phyloP scores from a whole-genome alignment of 2,329 filamentous ascomycete genomes.

The Trichoderma guizhouense region DNA sequence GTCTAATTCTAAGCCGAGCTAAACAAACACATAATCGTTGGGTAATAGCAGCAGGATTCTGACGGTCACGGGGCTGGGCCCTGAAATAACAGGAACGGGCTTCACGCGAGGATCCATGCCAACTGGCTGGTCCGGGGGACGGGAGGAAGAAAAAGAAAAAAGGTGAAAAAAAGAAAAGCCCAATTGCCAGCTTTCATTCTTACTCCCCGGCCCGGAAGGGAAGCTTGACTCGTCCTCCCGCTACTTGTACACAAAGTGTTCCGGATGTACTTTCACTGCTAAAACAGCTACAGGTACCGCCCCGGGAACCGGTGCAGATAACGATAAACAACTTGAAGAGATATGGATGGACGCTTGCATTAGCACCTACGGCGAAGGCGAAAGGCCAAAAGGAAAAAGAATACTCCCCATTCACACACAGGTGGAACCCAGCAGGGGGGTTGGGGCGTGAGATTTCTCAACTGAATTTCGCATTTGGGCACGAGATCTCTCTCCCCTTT shows the following conservation, averaged over 20 bases:
- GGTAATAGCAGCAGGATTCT: not conserved
- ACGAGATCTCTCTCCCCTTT: conserved; percentile 7
- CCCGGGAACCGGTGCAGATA: not conserved
- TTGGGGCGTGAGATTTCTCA: not conserved
- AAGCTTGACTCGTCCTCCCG: conserved; percentile 5
- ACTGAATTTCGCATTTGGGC: not conserved
- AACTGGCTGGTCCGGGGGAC: not conserved
- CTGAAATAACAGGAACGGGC: conserved; percentile 10
- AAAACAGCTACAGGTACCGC: not conserved
- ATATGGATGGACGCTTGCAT: not conserved
- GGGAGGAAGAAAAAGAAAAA: not conserved
- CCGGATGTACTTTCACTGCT: not conserved
- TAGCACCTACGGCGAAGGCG: not conserved
- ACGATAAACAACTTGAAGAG: not conserved
- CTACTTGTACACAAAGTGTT: not conserved
- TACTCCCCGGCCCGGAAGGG: not conserved
- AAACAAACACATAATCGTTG: not conserved
- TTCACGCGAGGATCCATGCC: conserved; percentile 2
- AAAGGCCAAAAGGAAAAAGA: not conserved
- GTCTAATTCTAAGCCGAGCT: not conserved
- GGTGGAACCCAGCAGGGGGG: not conserved
- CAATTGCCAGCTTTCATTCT: not conserved
- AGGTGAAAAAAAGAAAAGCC: not conserved
- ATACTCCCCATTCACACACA: not conserved
- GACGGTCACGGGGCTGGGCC: conserved; percentile 2